Percentiles rank a stretch among this genome's conserved stretches.
Conservation (phyloP, 2,329 filamentous ascomycete species). For the Penicillium sp. region DNA sequence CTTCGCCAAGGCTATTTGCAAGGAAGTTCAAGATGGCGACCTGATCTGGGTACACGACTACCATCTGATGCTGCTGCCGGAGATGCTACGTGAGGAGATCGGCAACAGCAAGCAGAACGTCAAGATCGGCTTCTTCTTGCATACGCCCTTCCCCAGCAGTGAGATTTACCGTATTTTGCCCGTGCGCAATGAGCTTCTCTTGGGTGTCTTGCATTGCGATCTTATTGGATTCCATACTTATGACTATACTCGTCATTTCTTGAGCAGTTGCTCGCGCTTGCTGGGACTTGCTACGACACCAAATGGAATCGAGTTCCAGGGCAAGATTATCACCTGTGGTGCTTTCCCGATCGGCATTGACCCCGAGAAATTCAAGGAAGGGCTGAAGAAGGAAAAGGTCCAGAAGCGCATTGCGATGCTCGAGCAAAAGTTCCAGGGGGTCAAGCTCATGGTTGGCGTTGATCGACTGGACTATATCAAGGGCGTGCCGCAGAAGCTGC, state of each 20-base stretch:
- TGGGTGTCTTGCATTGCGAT: constrained; percentile 86
- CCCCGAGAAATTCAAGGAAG: constrained; percentile 90
- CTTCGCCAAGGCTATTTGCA: constrained; percentile 81
- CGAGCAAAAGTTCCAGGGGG: constrained; percentile 85
- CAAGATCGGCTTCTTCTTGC: constrained; percentile 97
- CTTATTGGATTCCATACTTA: constrained; percentile 98
- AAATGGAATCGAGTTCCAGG: constrained; percentile 86
- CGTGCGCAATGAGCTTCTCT: constrained; percentile 80
- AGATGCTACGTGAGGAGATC: constrained; percentile 90
- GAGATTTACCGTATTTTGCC: constrained; percentile 96
- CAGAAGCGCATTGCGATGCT: constrained; percentile 80
- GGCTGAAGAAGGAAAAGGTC: constrained; percentile 76
- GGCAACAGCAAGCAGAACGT: constrained; percentile 77
- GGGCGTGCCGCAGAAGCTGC: constrained; percentile 93
- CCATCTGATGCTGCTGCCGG: constrained; percentile 91
- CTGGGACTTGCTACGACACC: constrained; percentile 69
- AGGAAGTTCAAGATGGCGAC: constrained; percentile 87
- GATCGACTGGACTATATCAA: constrained; percentile 99
- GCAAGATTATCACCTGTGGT: constrained; percentile 82
- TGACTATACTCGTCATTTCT: constrained; percentile 95
- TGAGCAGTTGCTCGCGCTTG: constrained; percentile 94
- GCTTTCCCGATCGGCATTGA: constrained; percentile 98
- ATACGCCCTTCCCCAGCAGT: constrained; percentile 93
- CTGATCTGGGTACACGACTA: constrained; percentile 98
- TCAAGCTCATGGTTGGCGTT: constrained; percentile 94